These are phyloP conservation scores for Colletotrichum higginsianum DNA, from an alignment of 2,329 filamentous ascomycete species.

Conservation along the genomic window DNA sequence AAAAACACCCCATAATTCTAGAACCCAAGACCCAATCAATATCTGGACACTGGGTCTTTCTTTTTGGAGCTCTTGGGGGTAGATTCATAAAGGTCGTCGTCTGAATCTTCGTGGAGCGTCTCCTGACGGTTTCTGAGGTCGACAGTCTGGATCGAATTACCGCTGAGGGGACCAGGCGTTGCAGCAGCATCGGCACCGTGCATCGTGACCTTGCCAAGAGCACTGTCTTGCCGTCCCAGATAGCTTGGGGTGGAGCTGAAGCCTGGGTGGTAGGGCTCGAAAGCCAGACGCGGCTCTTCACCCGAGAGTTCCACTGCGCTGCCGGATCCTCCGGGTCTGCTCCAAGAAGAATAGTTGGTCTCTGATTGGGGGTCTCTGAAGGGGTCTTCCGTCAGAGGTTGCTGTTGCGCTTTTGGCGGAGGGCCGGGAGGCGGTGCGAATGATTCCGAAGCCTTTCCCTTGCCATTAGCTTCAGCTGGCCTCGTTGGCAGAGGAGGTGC, in stretches of 20 bases:
- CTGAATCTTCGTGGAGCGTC: conserved; percentile 43
- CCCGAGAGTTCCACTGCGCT: conserved; percentile 41
- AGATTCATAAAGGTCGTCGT: conserved; percentile 60
- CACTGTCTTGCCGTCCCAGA: conserved; percentile 57
- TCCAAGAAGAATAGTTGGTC: conserved; percentile 20
- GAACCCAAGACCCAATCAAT: conserved; percentile 7
- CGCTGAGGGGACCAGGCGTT: conserved; percentile 32
- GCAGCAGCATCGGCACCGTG: conserved; percentile 52
- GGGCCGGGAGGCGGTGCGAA: conserved; percentile 41
- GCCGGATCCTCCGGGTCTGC: conserved; percentile 44
- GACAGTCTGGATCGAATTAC: conserved; percentile 36
- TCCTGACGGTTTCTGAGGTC: conserved; percentile 42
- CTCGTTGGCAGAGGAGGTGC: conserved; percentile 28
- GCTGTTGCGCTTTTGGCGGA: conserved; percentile 50
- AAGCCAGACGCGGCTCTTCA: conserved; percentile 54
- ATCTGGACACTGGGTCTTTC: conserved; percentile 51
- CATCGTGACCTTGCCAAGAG: conserved; percentile 58
- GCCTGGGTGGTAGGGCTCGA: conserved; percentile 59
- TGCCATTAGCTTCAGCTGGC: conserved; percentile 43
- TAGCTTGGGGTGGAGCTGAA: conserved; percentile 53
- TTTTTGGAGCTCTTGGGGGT: conserved; percentile 50
- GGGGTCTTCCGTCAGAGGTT: conserved; percentile 48
- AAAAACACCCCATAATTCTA: not conserved
- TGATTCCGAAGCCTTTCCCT: conserved; percentile 48
- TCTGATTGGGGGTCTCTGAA: conserved; percentile 47